Evolutionary conservation across 768 basidiomycete species (phyloP), one percentile per base, ranked within the genome.

Genomic region (Cystofilobasidium ferigula): DNA sequence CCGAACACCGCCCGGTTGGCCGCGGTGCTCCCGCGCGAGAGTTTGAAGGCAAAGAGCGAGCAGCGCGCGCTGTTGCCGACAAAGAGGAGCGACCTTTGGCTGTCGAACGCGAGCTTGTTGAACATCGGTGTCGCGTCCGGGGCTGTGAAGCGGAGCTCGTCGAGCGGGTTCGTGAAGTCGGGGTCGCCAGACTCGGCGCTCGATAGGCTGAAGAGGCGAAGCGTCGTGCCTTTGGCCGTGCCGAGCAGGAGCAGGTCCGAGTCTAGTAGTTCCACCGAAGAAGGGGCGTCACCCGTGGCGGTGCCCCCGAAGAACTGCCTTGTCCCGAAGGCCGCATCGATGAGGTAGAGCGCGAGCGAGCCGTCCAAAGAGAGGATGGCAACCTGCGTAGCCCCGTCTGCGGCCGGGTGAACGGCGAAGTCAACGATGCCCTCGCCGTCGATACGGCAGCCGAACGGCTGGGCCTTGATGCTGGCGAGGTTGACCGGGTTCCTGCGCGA

Each of bases 31-130:
- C 30, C 30, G 26, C 30, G 51, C 7, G 20, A 8, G 38, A 67
- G 51, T 14, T 59, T 58, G 30, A 67, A 30, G 24, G 64, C 64
- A 35, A 47, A 67, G 24, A 67, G 64, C 26, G 64, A 67, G n/a
- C 48, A 61, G 2, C 64, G 64, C 16, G 64, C 64, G 22, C 59
- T 67, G 64, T 67, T 67, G 58, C 57, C n/a, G n/a, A 61, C 26
- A 58, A 57, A 65, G 32, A 65, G 42, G 28, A 65, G 34, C 8
- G 40, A 20, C 16, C 64, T 22, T 14, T 35, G 43, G 22, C 40
- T 22, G 32, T 67, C 64, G 36, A 22, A 42, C 59, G 61, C 64
- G 24, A 67, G 30, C 64, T 67, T 67, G 18, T 20, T 26, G 13
- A 67, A 67, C 38, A 42, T 60, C 26, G 28, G 12, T 20, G 53